phyloP scores from a whole-genome alignment of 192 early-diverging fungal genomes.

The Coemansia furcata region DNA sequence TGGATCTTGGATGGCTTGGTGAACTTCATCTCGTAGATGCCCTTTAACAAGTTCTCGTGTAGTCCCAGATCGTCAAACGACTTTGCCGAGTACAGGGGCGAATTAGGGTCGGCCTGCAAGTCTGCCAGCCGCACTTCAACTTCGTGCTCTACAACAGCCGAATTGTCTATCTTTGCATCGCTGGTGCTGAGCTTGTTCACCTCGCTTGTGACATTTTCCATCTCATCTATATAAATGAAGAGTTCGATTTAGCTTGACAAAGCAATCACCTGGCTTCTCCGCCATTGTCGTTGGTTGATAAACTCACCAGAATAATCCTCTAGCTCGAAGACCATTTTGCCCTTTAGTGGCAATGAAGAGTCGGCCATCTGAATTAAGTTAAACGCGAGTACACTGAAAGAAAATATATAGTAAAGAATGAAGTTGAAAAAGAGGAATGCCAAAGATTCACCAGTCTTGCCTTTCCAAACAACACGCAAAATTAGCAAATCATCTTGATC shows the following conservation, averaged over 20 bases:
- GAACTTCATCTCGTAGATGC: slow-evolving; percentile 92
- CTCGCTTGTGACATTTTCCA: slow-evolving; percentile 18
- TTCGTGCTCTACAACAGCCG: slow-evolving; percentile 33
- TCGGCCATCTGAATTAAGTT: slow-evolving; percentile 6
- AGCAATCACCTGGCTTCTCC: background rate
- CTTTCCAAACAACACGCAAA: background rate
- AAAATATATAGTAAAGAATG: background rate
- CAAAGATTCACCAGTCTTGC: background rate
- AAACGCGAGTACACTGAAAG: background rate
- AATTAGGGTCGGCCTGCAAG: slow-evolving; percentile 67
- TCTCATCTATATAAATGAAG: slow-evolving; percentile 24
- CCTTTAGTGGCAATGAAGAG: slow-evolving; percentile 8
- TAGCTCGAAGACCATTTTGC: slow-evolving; percentile 35
- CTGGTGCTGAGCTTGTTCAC: slow-evolving; percentile 17
- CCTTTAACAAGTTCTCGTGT: slow-evolving; percentile 81
- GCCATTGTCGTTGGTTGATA: background rate
- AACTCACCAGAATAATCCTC: slow-evolving; percentile 22
- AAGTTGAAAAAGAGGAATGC: background rate
- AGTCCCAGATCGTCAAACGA: slow-evolving; percentile 76
- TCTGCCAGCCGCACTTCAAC: slow-evolving; percentile 65
- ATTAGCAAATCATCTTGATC: slow-evolving; percentile 1
- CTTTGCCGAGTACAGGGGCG: slow-evolving; percentile 76
- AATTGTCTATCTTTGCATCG: background rate
- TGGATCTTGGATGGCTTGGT: slow-evolving; percentile 94
- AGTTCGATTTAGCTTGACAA: background rate